Evolutionary conservation across 805 yeast species (phyloP), one percentile per base, ranked within the genome.

Genomic region (Candida cerambycidarum): DNA sequence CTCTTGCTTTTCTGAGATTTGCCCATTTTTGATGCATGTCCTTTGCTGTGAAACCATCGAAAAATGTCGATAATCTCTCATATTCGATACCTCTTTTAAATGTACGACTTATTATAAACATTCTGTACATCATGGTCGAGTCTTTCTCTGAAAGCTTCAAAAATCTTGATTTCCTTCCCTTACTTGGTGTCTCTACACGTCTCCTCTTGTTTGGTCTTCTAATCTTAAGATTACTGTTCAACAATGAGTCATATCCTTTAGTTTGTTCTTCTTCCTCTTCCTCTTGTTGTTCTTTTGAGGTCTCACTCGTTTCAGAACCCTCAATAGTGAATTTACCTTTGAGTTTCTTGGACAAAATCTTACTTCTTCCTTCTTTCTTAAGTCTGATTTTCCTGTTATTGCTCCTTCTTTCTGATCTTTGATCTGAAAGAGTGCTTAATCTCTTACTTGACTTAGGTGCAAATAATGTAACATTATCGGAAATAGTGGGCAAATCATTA

Each of bases 1-100:
- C 71, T 52, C 69, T 54, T 56, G 57, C 65, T 31, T 78, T 76
- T 32, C 87, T 72, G 7, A 85, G 71, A 14, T 77, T 69, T 1
- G 84, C 79, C 97, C 97, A 90, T 45, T 78, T 81, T 39, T 78
- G 76, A 48, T 73, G 74, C 19, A 83, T 62, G 9, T 71, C 65
- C 7, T 71, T 76, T 1, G 75, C 63, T 19, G 56, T 61, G 25
- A 65, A 55, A 13, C 59, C 73, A 4, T 63, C 69, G 36, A 85
- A 75, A 5, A 78, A 57, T 0, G 54, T 55, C 0, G 83, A 70
- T 5, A 89, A 80, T 27, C 71, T 61, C 0, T 71, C 73, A 85
- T 95, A 89, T 45, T 80, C 82, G 29, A 86, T 83, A 12, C 78
- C 78, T 33, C 76, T 71, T 13, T 58, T 57, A 30, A 85, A 72